Evolutionary conservation across 805 yeast species (phyloP), one percentile per base, ranked within the genome.

Genomic region (Alloascoidea africana): DNA sequence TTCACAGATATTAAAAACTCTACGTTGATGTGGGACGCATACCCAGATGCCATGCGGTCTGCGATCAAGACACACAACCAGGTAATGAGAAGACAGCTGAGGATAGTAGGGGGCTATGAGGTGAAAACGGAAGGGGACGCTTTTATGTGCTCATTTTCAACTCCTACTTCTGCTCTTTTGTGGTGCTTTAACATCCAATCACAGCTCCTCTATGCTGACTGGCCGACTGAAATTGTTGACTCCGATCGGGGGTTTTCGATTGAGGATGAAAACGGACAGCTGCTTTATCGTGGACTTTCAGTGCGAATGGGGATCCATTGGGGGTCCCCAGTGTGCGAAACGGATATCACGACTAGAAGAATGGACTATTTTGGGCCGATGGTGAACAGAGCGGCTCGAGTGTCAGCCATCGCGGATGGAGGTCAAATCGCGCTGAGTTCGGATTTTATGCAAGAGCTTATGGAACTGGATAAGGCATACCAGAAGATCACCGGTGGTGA

Each of bases 121-220:
- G 98, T 91, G 17, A 91, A 91, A 55, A 91, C 96, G 2, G 99
- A 91, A 73, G 99, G 99, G 52, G 99, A 91, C 65, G 95, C 98
- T 0, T 91, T 91, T 49, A 87, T 91, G 84, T 96, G 91, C 11
- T 84, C 96, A 8, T 91, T 91, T 56, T 94, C 96, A 0, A 78
- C 94, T 0, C 89, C 94, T 0, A 73, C 89, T 0, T 68, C 89
- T 14, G 97, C 97, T 0, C 62, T 91, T 42, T 65, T 85, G 27
- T 91, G 98, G 97, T 85, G 96, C 62, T 76, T 87, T 55, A 78
- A 82, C 35, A 95, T 89, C 4, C 99, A 91, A 55, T 70, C 78
- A 39, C 93, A 84, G 53, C 52, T 82, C 11, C 61, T 91, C 36
- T 67, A 73, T 6, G 93, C 86, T 4, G 95, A 86, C 44, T 91